Base-by-base conservation (phyloP, 2,329 filamentous ascomycete genomes). In the Huntiella moniliformis region DNA sequence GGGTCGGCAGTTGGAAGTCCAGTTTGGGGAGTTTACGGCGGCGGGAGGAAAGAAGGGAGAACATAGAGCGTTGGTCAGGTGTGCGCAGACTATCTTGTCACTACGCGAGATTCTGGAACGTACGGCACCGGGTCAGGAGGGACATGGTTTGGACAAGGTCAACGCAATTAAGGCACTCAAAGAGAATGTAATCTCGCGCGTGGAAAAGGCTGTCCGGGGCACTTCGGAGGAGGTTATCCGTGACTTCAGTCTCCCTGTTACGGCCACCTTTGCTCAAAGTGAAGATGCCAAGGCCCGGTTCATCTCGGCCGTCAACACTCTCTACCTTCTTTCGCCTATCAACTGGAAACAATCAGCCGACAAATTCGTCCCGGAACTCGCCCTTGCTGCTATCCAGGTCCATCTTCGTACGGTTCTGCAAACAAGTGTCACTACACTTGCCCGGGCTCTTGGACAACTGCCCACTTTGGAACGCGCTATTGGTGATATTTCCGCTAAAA, bases 1-100 rank as follows among this genome's bases (percentile, higher is more conserved):
- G 2, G 86, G 84, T 0, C 68, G 87, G 38, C 85, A 93, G 63
- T 70, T 98, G 8, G 85, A 96, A 58, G 72, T 82, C n/a, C 82
- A 93, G 58, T 72, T 92, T 56, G 66, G 73, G 0, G 86, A 93
- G 59, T 65, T 83, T 4, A 56, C 53, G 28, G 53, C 53, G 50
- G 51, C 60, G 2, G 59, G 57, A 22, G 22, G 31, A 11, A 69
- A 65, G 47, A 76, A 73, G 51, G 79, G 85, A 53, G 83, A 91
- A 52, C 79, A 87, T 54, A 69, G 77, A 38, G 80, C 82, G 1
- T 71, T 95, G 55, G 74, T 93, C n/a, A 71, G 84, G 38, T 91
- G 84, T 43, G 77, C 83, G 0, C 76, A 86, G 57, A 87, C 83
- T 0, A 66, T 96, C 6, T 58, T 95, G 5, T 79, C 75, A 10